Conservation (phyloP, 805 yeast species). For the Yarrowia alimentaria region DNA sequence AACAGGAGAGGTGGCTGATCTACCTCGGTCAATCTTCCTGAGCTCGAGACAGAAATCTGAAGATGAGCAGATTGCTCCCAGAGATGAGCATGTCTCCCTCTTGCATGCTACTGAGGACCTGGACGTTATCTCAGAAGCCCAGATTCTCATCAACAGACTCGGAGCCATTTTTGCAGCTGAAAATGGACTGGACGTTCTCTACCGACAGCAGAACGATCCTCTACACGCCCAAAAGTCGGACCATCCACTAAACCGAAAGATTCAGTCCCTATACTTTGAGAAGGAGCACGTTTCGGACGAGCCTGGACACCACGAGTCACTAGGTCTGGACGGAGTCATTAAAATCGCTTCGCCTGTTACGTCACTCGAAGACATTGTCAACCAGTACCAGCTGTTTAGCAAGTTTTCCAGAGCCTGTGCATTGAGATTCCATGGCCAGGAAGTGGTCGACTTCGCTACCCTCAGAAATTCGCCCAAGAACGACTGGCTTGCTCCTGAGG, state of each 20-base stretch:
- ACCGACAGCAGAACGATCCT: conserved; percentile 14
- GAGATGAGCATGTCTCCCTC: neutral
- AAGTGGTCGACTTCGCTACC: conserved; percentile 12
- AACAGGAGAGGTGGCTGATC: conserved; percentile 1
- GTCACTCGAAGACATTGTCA: conserved; percentile 17
- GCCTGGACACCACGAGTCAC: conserved; percentile 15
- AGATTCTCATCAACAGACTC: conserved; percentile 25
- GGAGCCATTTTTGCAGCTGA: conserved; percentile 25
- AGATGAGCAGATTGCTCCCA: conserved; percentile 15
- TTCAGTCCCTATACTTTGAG: conserved; percentile 18
- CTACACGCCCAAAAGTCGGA: conserved; percentile 1
- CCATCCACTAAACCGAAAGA: conserved; percentile 17
- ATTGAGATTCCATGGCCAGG: neutral
- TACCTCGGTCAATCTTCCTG: conserved; percentile 3
- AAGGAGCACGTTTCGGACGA: conserved; percentile 2
- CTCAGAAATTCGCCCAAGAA: conserved; percentile 11
- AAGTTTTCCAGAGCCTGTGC: neutral
- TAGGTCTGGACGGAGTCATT: conserved; percentile 3
- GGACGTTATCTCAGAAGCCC: conserved; percentile 9
- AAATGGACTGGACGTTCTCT: neutral
- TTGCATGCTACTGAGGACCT: conserved; percentile 5
- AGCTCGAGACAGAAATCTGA: neutral
- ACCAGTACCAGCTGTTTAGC: conserved; percentile 19
- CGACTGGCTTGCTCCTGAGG: conserved; percentile 5
- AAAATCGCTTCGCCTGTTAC: neutral